These are phyloP conservation scores for Blepharisma undulans DNA, from an alignment of 169 alveolate species.

Conservation along the genomic window DNA sequence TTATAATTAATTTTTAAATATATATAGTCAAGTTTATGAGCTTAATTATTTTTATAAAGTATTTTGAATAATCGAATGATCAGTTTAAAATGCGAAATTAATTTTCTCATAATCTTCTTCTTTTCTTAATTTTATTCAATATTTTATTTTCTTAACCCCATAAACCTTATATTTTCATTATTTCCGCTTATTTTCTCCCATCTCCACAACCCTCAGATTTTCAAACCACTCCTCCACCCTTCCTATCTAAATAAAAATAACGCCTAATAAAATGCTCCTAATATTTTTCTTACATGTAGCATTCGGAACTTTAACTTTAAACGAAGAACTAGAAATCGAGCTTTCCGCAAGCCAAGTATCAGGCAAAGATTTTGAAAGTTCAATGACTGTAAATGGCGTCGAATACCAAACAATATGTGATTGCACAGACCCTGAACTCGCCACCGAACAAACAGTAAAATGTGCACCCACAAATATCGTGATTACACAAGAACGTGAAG, in stretches of 20 bases:
- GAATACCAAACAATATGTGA: slow-evolving; percentile 52
- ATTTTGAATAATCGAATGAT: neutral
- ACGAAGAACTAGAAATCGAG: slow-evolving; percentile 11
- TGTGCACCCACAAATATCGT: slow-evolving; percentile 57
- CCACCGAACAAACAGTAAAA: slow-evolving; percentile 50
- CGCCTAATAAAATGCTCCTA: neutral
- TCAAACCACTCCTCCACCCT: neutral
- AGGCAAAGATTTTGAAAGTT: slow-evolving; percentile 27
- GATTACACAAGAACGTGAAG: slow-evolving; percentile 52
- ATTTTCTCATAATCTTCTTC: neutral
- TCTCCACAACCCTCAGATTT: neutral
- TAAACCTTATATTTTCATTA: neutral
- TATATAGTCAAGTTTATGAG: too few species aligned
- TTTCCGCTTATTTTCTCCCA: neutral
- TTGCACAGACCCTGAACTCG: slow-evolving; percentile 41
- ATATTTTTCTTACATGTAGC: neutral
- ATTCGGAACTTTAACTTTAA: neutral
- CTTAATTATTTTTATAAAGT: too few species aligned
- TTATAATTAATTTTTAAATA: too few species aligned
- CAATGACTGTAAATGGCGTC: slow-evolving; percentile 46
- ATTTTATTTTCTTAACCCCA: neutral
- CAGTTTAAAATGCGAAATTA: too few species aligned
- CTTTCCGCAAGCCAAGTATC: slow-evolving; percentile 20
- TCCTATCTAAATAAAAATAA: neutral
- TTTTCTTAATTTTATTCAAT: too few species aligned